Percentiles rank a stretch among this genome's conserved stretches.
Evolutionary conservation across 1,284 basidiomycete species (phyloP).

Genomic region (Ustilago curta): DNA sequence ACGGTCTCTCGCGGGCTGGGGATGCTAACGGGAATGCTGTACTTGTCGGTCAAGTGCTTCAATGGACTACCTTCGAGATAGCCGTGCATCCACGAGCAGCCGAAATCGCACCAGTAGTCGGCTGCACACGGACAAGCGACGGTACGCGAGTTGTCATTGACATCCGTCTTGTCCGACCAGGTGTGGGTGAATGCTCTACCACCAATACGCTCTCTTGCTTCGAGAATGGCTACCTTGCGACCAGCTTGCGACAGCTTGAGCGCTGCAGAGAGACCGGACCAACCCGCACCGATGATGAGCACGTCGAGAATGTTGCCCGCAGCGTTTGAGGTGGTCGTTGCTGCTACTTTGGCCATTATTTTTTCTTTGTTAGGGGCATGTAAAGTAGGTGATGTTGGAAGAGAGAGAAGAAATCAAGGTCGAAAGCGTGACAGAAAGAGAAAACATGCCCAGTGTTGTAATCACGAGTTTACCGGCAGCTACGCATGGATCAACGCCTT

Average conservation of each 20-base stretch:
- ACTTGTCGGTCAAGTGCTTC: slow-evolving; percentile 69
- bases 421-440: background rate
- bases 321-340: slow-evolving; percentile 11
- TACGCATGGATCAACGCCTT: slow-evolving; percentile 13
- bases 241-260: slow-evolving; percentile 70
- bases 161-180: slow-evolving; percentile 45
- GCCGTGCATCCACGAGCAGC: slow-evolving; percentile 73
- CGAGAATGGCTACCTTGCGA: slow-evolving; percentile 71
- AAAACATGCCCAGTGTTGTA: slow-evolving; percentile 10
- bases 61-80: slow-evolving; percentile 72
- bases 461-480: background rate
- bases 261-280: slow-evolving; percentile 72
- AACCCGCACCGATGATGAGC: slow-evolving; percentile 72
- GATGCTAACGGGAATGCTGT: slow-evolving; percentile 65
- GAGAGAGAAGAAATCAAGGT: background rate
- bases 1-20: slow-evolving; percentile 42
- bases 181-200: slow-evolving; percentile 71
- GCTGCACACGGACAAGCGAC: slow-evolving; percentile 1
- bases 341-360: slow-evolving; percentile 28
- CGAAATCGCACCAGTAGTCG: slow-evolving; percentile 50
- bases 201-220: slow-evolving; percentile 72
- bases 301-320: slow-evolving; percentile 64
- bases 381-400: background rate
- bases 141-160: slow-evolving; percentile 42
- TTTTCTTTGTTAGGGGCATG: background rate